Percentiles rank a stretch among this genome's conserved stretches.
phyloP scores from a whole-genome alignment of 1,284 basidiomycete genomes.

The Xerocomus minutiporus region DNA sequence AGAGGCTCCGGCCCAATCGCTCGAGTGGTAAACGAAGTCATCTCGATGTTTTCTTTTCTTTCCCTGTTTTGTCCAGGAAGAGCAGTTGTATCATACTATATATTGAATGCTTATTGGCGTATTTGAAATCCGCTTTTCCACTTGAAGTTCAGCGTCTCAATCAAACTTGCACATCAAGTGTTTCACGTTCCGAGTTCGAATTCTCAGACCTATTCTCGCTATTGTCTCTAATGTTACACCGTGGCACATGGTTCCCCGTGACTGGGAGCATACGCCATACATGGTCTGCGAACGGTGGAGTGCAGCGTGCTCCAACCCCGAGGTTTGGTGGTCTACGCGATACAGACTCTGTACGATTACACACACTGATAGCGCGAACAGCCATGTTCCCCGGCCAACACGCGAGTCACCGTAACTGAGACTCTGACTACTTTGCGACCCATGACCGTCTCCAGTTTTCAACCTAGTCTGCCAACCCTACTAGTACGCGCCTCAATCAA shows the following conservation, averaged over 20 bases:
- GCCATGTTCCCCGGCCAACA: not conserved
- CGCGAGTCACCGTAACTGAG: not conserved
- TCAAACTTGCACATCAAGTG: too few relatives aligned
- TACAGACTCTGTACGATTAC: not conserved
- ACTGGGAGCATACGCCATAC: not conserved
- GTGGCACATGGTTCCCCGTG: not conserved
- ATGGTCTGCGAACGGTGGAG: not conserved
- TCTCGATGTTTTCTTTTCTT: too few relatives aligned
- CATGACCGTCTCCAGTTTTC: not conserved
- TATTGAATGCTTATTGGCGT: too few relatives aligned
- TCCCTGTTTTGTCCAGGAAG: too few relatives aligned
- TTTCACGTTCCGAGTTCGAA: too few relatives aligned
- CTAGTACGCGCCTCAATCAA: constrained; percentile 25
- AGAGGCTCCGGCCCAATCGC: not conserved
- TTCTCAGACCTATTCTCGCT: too few relatives aligned
- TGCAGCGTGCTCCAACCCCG: not conserved
- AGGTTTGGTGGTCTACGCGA: not conserved
- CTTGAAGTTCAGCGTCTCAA: too few relatives aligned
- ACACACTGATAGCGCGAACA: not conserved
- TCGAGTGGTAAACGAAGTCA: not conserved
- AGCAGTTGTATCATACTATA: too few relatives aligned
- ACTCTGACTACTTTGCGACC: not conserved
- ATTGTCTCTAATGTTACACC: too few relatives aligned
- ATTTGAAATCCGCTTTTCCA: too few relatives aligned
- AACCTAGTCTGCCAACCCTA: constrained; percentile 15